A percentile compares a stretch with the other conserved stretches of the same genome.
phyloP scores from a whole-genome alignment of 2,329 filamentous ascomycete species.

The Xylariaceae sp. region DNA sequence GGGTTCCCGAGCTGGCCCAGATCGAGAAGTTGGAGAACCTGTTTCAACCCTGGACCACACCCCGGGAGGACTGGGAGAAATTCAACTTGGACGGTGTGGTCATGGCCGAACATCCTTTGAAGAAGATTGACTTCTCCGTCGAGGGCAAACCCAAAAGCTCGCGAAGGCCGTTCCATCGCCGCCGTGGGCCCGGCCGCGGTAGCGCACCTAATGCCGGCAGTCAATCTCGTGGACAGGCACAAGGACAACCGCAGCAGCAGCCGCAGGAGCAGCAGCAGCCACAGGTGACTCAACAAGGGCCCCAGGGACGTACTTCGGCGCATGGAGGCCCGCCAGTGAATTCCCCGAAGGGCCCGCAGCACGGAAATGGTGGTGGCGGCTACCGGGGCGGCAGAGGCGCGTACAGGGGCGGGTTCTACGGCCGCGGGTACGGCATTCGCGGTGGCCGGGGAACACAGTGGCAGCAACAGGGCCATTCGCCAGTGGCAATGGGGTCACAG shows the following conservation, averaged over 20 bases:
- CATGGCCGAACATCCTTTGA: conserved; percentile 61
- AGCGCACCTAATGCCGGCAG: background rate
- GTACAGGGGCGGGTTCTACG: conserved; percentile 11
- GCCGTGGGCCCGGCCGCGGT: conserved; percentile 20
- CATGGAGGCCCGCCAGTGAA: too few species aligned
- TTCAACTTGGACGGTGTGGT: conserved; percentile 49
- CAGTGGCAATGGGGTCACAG: conserved; percentile 6
- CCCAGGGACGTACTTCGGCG: background rate
- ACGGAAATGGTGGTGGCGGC: conserved; percentile 12
- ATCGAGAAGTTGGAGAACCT: conserved; percentile 49
- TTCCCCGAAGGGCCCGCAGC: too few species aligned
- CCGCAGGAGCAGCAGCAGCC: conserved; percentile 1
- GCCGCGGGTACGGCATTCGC: conserved; percentile 17
- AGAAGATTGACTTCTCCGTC: conserved; percentile 56
- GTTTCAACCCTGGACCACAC: conserved; percentile 64
- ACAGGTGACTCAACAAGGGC: conserved; percentile 1
- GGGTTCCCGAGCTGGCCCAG: conserved; percentile 59
- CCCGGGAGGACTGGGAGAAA: conserved; percentile 47
- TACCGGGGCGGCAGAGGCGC: conserved; percentile 20
- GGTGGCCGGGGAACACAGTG: conserved; percentile 16
- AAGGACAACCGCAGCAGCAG: conserved; percentile 4
- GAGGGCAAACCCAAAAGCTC: conserved; percentile 38
- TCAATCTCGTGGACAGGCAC: too few species aligned
- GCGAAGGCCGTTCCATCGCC: conserved; percentile 25
- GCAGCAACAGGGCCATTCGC: conserved; percentile 2